Evolutionary conservation across 2,329 filamentous ascomycete species (phyloP).

Genomic region (Sphaerulina vaccinii): DNA sequence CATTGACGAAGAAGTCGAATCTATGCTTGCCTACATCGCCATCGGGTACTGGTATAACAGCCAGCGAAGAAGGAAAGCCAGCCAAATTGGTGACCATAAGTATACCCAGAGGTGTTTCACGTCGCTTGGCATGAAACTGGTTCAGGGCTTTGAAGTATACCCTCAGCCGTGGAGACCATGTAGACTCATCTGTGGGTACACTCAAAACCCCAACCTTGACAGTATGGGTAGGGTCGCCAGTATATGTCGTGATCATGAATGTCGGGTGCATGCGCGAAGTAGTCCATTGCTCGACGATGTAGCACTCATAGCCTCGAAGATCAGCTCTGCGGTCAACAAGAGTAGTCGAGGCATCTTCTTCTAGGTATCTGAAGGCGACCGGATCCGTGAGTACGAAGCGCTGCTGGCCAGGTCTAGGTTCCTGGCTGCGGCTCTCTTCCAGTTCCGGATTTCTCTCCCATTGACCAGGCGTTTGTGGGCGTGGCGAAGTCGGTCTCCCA

Average conservation of each 20-base stretch:
- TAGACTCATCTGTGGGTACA: slow-evolving; percentile 73
- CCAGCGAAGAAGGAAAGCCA: slow-evolving; percentile 86
- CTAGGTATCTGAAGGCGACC: slow-evolving; percentile 71
- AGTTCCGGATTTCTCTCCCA: slow-evolving; percentile 8
- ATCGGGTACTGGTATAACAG: slow-evolving; percentile 84
- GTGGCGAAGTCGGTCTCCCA: slow-evolving; percentile 14
- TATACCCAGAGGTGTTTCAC: slow-evolving; percentile 77
- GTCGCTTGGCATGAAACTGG: slow-evolving; percentile 79
- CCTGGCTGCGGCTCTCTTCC: slow-evolving; percentile 1
- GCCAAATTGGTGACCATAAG: slow-evolving; percentile 94
- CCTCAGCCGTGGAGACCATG: slow-evolving; percentile 76
- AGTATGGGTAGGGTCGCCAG: slow-evolving; percentile 75
- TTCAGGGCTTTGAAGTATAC: slow-evolving; percentile 84
- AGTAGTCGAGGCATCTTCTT: slow-evolving; percentile 75
- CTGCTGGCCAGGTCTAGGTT: slow-evolving; percentile 45
- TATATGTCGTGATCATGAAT: slow-evolving; percentile 88
- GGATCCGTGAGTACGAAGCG: slow-evolving; percentile 65
- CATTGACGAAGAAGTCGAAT: slow-evolving; percentile 87
- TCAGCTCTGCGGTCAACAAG: slow-evolving; percentile 70
- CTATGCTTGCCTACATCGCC: slow-evolving; percentile 80
- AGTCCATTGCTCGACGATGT: slow-evolving; percentile 96
- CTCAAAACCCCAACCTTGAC: slow-evolving; percentile 78
- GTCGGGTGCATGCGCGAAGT: slow-evolving; percentile 89
- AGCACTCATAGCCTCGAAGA: slow-evolving; percentile 84
- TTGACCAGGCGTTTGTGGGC: slow-evolving; percentile 15